Evolutionary conservation across 108 stramenopile species (phyloP), one percentile per base, ranked within the genome.

Genomic region (Pseudonitzschia multistriata): DNA sequence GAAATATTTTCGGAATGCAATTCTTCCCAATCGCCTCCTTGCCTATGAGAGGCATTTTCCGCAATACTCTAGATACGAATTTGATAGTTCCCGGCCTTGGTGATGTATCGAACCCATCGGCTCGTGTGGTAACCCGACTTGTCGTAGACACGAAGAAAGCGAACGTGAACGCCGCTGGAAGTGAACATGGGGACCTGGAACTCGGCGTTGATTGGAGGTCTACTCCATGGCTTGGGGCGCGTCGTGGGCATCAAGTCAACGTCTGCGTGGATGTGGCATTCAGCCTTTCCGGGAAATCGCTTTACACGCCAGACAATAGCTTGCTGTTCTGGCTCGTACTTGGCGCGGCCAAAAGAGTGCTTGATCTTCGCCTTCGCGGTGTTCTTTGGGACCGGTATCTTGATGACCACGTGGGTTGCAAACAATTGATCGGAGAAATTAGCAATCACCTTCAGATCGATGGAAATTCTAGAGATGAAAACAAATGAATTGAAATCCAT

Each of bases 171-270:
- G 19, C 99, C 99, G 30, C 96, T 96, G 17, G 96, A 86, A 2
- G 97, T 96, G 74, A 96, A 98, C 99, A 98, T 98, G 22, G 98
- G 97, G 53, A 99, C 97, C 61, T 96, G 91, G 74, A 99, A 99
- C 59, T 99, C 99, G 15, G 92, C 89, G 74, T 85, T 87, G 39
- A 99, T 97, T 0, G 99, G 97, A 50, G 98, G 99, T 48, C 97
- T 77, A 24, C 80, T 88, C 99, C 99, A 99, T 30, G 95, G 89
- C 80, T 97, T 98, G 33, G 94, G 84, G 36, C 96, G 82, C 31
- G 92, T 95, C 49, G 90, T 96, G 1, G 95, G 96, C 70, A 98
- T 92, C 47, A 98, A 86, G 61, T 96, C 94, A 57, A 98, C 93
- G 34, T 97, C 98, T 25, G 97, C 97, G 27, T 87, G 72, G 39